Base-by-base conservation (phyloP, 306 rosid species). In the Ziziphus jujuba region DNA sequence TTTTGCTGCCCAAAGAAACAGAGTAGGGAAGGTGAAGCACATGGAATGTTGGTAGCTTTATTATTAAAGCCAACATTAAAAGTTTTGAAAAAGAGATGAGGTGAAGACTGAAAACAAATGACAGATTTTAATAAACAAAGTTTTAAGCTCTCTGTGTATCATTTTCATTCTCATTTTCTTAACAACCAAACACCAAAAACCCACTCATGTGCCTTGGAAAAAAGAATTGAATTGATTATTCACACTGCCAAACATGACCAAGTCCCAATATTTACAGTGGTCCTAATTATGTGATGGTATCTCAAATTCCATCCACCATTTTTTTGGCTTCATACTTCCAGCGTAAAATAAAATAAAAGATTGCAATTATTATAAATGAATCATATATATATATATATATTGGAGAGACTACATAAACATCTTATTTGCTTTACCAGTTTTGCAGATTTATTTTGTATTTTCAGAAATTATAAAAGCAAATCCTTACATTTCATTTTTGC, bases 21-120 rank as follows among this genome's bases (percentile, higher is more conserved):
- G 76, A 72, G 68, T 61, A 16, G 76, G 44, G 82, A 77, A 73
- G 76, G 61, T 62, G 77, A 65, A n/a, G 91, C 96, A 90, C 96
- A 87, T 90, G 96, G 76, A 85, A 59, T 85, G 97, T 76, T 82
- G 87, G 84, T 61, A 70, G 65, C 73, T 70, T 79, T 79, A 28
- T 28, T 63, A 33, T 31, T 52, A 63, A 61, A 63, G 56, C 66
- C 14, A 15, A 14, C 43, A 22, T 0, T 43, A 50, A 77, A 69
- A 59, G 31, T 45, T 51, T 36, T 7, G 19, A 28, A 62, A 49
- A 52, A 53, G 59, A 24, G 24, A 62, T 12, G 35, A 45, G 31
- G 38, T 49, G 70, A 76, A 72, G 22, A 49, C 61, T 28, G 22
- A 7, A 56, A 73, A 50, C 65, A 69, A 75, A 49, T 56, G 65